A percentile compares a stretch with the other conserved stretches of the same genome.
Evolutionary conservation across 73 alveolate genomes (phyloP).

Genomic region (Halteria grandinella): DNA sequence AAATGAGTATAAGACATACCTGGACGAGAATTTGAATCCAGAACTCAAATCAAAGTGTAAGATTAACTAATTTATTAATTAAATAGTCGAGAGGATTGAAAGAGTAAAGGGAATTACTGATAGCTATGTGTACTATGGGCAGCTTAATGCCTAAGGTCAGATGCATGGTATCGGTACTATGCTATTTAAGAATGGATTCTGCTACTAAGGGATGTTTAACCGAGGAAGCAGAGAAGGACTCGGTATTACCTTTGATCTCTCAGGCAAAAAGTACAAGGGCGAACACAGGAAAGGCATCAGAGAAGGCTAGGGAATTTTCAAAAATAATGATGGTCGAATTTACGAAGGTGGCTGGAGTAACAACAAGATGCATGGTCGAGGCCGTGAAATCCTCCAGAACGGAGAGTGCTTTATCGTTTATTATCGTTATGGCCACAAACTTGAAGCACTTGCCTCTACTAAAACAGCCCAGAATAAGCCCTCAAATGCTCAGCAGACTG

Average conservation of each 20-base stretch:
- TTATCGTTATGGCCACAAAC: conserved; percentile 11
- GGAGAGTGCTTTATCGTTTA: conserved; percentile 35
- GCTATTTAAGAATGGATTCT: conserved; percentile 36
- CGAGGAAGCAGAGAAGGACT: conserved; percentile 45
- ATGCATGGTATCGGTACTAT: conserved; percentile 39
- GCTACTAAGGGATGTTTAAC: conserved; percentile 40
- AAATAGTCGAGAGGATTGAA: conserved; percentile 14
- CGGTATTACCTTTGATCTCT: conserved; percentile 24
- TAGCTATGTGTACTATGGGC: conserved; percentile 33
- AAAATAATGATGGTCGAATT: conserved; percentile 19
- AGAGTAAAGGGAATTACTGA: conserved; percentile 26
- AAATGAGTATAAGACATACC: conserved; percentile 5
- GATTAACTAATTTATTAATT: background rate
- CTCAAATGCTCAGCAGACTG: no score
- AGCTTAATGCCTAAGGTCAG: conserved; percentile 6
- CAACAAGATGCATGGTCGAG: conserved; percentile 35
- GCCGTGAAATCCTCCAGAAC: conserved; percentile 5
- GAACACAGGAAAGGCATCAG: conserved; percentile 39
- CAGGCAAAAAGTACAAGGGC: conserved; percentile 16
- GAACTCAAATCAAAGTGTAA: conserved; percentile 3
- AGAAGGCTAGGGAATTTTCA: conserved; percentile 39
- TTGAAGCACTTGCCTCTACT: conserved; percentile 44
- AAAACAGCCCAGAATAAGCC: no score
- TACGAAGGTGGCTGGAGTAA: conserved; percentile 47
- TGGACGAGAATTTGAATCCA: conserved; percentile 32